A percentile compares a stretch with the other conserved stretches of the same genome.
phyloP scores from a whole-genome alignment of 2,329 filamentous ascomycete genomes.

The Microdochium bolleyi region DNA sequence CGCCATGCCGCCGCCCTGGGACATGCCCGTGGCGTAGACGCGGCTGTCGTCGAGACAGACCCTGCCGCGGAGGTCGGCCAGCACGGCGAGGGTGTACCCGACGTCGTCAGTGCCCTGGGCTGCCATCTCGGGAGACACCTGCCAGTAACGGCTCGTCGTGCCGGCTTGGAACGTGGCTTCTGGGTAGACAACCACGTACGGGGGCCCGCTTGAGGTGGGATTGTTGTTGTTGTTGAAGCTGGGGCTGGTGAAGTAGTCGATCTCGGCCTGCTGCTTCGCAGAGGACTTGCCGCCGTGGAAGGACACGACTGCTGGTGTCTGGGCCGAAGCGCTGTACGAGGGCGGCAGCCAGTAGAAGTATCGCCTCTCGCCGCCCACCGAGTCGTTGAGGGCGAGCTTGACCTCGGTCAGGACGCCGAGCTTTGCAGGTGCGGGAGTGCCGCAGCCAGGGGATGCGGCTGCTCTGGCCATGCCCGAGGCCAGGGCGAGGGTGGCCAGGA shows the following conservation, averaged over 20 bases:
- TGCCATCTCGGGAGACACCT: constrained; percentile 3
- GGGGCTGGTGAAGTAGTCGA: background rate
- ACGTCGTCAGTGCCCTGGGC: constrained; percentile 6
- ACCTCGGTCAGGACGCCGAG: background rate
- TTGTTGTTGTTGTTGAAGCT: background rate
- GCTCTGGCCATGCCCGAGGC: background rate
- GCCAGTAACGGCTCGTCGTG: constrained; percentile 1
- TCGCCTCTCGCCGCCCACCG: background rate
- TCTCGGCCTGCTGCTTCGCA: background rate
- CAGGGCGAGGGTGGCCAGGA: background rate
- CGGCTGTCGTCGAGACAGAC: constrained; percentile 7
- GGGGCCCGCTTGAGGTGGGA: background rate
- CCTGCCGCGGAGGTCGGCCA: constrained; percentile 11
- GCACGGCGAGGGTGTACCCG: constrained; percentile 3
- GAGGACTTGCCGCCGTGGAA: background rate
- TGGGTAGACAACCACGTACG: background rate
- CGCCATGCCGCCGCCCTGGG: constrained; percentile 8
- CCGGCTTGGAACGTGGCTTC: background rate
- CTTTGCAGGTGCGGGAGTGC: background rate
- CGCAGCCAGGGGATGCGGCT: background rate
- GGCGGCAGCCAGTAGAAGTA: background rate
- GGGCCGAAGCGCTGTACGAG: background rate
- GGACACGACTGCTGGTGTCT: background rate
- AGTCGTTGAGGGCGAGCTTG: background rate
- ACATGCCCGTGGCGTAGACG: constrained; percentile 9